Conservation (phyloP, 805 yeast genomes). For the Wickerhamiella slavikovae region DNA sequence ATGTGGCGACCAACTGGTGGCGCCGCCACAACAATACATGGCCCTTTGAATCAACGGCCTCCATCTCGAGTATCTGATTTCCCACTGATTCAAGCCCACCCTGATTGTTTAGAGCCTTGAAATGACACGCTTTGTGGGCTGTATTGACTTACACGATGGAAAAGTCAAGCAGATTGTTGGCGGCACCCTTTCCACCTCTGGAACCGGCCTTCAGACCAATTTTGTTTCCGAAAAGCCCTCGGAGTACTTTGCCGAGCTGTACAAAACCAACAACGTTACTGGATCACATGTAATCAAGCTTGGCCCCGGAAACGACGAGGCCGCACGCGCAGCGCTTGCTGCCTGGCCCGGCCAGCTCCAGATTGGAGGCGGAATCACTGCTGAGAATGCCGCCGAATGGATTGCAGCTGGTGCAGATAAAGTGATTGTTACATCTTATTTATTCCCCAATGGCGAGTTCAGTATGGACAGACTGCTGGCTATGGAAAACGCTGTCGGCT, state of each 20-base stretch:
- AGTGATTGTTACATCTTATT: conserved; percentile 81
- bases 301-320: conserved; percentile 64
- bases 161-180: conserved; percentile 96
- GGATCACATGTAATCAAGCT: conserved; percentile 91
- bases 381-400: conserved; percentile 59
- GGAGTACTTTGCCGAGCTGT: conserved; percentile 52
- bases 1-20: too few species aligned
- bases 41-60: not conserved
- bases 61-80: too few species aligned
- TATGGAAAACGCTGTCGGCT: conserved; percentile 39
- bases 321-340: conserved; percentile 55
- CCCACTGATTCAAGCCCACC: too few species aligned
- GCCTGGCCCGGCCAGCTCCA: conserved; percentile 63
- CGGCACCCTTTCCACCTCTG: conserved; percentile 43
- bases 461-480: conserved; percentile 29
- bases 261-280: conserved; percentile 30
- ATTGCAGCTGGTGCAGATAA: conserved; percentile 60
- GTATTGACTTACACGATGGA: conserved; percentile 89
- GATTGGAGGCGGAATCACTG: conserved; percentile 83
- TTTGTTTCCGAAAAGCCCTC: conserved; percentile 62
- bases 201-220: conserved; percentile 35
- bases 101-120: too few species aligned
- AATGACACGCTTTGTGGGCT: conserved; percentile 87
- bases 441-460: conserved; percentile 48
- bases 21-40: too few species aligned